Conservation (phyloP, 2,329 filamentous ascomycete species). For the Paecilomyces sp. region DNA sequence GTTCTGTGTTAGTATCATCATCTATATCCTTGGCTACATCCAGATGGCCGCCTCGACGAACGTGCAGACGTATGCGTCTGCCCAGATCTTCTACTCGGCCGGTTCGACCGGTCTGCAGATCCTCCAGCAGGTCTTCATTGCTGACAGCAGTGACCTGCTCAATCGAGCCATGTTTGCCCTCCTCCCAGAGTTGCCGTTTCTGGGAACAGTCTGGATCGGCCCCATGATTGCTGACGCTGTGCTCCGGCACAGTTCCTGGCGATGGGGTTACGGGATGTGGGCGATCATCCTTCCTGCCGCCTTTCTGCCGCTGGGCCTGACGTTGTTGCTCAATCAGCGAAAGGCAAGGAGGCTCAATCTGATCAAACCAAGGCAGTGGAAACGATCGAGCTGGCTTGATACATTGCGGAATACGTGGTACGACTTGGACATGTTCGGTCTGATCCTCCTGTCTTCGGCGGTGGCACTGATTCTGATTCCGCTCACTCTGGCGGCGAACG, state of each 20-base stretch:
- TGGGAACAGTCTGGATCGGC: conserved; percentile 59
- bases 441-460: conserved; percentile 34
- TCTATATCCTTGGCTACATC: conserved; percentile 50
- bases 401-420: conserved; percentile 45
- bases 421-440: conserved; percentile 43
- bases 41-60: conserved; percentile 59
- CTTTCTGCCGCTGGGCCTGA: conserved; percentile 53
- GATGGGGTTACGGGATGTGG: conserved; percentile 63
- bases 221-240: conserved; percentile 51
- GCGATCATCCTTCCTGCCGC: conserved; percentile 57
- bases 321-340: conserved; percentile 52
- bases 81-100: conserved; percentile 57
- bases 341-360: conserved; percentile 51
- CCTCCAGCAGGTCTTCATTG: conserved; percentile 57
- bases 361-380: conserved; percentile 38
- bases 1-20: conserved; percentile 46
- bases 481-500: conserved; percentile 50
- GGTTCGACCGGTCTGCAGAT: conserved; percentile 56
- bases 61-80: conserved; percentile 49
- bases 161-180: conserved; percentile 60
- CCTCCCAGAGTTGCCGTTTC: conserved; percentile 56
- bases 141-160: conserved; percentile 58
- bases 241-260: conserved; percentile 50
- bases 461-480: conserved; percentile 59
- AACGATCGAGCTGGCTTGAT: conserved; percentile 28